Percentiles rank a stretch among this genome's conserved stretches.
These are phyloP conservation scores for Xerocomus spinulosus DNA, from an alignment of 768 basidiomycete genomes.

Conservation along the genomic window DNA sequence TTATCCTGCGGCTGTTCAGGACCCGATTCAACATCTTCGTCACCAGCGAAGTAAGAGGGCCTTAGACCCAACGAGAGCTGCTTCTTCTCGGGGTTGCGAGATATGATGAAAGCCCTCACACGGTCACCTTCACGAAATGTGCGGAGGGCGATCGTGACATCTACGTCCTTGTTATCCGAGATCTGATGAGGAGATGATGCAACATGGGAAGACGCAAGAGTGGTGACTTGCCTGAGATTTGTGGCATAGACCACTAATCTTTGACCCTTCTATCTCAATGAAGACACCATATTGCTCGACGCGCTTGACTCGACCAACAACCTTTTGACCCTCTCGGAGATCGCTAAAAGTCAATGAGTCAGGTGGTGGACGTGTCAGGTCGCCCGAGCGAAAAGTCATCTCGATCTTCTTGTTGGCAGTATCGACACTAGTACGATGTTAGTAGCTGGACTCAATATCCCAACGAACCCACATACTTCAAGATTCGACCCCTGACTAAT, in stretches of 20 bases:
- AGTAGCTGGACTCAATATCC: conserved; percentile 1
- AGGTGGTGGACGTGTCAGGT: conserved; percentile 38
- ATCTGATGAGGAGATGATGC: conserved; percentile 45
- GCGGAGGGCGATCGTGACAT: conserved; percentile 70
- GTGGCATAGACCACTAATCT: conserved; percentile 87
- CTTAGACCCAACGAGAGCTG: conserved; percentile 83
- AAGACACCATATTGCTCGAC: conserved; percentile 92
- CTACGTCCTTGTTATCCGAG: conserved; percentile 81
- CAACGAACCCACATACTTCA: conserved; percentile 47
- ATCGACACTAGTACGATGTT: conserved; percentile 55
- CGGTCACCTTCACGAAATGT: conserved; percentile 84
- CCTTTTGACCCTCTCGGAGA: conserved; percentile 74
- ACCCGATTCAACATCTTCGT: conserved; percentile 42
- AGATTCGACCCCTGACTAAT: conserved; percentile 80
- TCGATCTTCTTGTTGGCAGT: conserved; percentile 74
- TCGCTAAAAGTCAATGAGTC: conserved; percentile 44
- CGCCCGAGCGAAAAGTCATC: conserved; percentile 77
- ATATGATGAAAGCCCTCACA: conserved; percentile 73
- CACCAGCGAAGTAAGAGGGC: conserved; percentile 76
- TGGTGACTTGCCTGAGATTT: conserved; percentile 69
- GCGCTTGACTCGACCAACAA: conserved; percentile 73
- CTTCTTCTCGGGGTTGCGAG: conserved; percentile 70
- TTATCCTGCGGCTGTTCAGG: conserved; percentile 24
- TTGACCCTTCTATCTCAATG: conserved; percentile 80
- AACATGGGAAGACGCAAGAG: background rate